Percentiles rank a stretch among this genome's conserved stretches.
phyloP scores from a whole-genome alignment of 176 grass and related monocot species.

The Carex pumila region DNA sequence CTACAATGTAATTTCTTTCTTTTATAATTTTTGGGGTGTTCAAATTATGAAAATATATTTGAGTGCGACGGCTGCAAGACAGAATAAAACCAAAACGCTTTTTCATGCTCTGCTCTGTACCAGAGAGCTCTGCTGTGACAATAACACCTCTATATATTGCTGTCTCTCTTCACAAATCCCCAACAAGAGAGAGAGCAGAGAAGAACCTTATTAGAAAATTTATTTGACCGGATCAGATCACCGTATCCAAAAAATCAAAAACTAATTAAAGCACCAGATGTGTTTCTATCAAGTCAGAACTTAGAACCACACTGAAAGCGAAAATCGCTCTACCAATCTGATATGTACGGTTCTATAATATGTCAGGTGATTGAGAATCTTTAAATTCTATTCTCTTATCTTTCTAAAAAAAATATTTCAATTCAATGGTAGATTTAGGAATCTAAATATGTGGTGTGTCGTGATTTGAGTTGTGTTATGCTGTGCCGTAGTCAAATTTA shows the following conservation, averaged over 20 bases:
- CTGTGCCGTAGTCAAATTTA: too few species aligned
- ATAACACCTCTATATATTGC: constrained; percentile 1
- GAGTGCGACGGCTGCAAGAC: neutral
- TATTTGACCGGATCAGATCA: neutral
- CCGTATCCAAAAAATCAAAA: neutral
- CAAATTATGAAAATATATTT: neutral
- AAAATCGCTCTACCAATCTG: too few species aligned
- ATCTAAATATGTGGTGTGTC: too few species aligned
- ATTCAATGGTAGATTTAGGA: too few species aligned
- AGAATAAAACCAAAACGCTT: constrained; percentile 18
- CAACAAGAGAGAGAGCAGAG: neutral
- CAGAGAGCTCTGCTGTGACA: constrained; percentile 11
- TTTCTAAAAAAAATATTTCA: too few species aligned
- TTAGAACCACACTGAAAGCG: too few species aligned
- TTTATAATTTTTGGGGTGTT: neutral
- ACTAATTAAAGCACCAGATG: neutral
- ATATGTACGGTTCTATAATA: too few species aligned
- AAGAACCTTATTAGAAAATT: neutral
- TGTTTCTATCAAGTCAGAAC: neutral
- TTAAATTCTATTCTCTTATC: too few species aligned
- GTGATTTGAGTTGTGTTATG: too few species aligned
- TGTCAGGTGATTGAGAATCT: too few species aligned
- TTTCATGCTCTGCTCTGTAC: constrained; percentile 3
- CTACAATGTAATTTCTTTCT: neutral
- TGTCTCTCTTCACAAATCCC: neutral